Percentiles rank a stretch among this genome's conserved stretches.
Conservation (phyloP, 2,329 filamentous ascomycete genomes). For the Byssochlamys sp. region DNA sequence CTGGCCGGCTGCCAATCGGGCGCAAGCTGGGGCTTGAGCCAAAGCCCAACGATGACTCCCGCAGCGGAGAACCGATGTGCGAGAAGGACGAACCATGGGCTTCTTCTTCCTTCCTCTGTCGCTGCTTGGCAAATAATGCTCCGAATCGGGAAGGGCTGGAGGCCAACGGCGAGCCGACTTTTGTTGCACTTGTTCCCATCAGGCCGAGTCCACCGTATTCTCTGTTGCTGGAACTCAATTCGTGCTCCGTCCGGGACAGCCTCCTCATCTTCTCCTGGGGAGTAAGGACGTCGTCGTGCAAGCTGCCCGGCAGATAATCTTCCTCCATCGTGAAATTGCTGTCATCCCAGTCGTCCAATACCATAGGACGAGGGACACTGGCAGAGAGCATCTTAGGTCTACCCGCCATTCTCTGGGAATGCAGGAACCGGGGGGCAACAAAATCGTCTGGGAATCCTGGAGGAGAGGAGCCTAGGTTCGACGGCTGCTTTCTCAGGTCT, state of each 20-base stretch:
- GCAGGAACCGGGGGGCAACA: constrained; percentile 54
- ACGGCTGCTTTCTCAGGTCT: constrained; percentile 56
- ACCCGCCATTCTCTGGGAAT: constrained; percentile 54
- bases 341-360: constrained; percentile 51
- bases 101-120: constrained; percentile 44
- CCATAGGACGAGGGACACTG: constrained; percentile 46
- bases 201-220: constrained; percentile 45
- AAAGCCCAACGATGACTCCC: constrained; percentile 48
- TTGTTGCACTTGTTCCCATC: constrained; percentile 38
- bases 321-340: constrained; percentile 71
- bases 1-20: constrained; percentile 39
- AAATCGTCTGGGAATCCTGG: constrained; percentile 57
- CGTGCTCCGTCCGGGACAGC: constrained; percentile 49
- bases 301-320: constrained; percentile 67
- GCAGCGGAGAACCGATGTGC: constrained; percentile 57
- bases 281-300: constrained; percentile 55
- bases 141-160: constrained; percentile 56
- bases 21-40: constrained; percentile 43
- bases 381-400: constrained; percentile 50
- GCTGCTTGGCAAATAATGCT: constrained; percentile 47
- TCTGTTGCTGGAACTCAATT: constrained; percentile 37
- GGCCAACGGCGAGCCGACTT: constrained; percentile 47
- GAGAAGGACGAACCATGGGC: constrained; percentile 39
- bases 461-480: constrained; percentile 47
- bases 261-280: constrained; percentile 53